A percentile compares a stretch with the other conserved stretches of the same genome.
Evolutionary conservation across 495 filamentous ascomycete species (phyloP).

Genomic region (Penicillium turbatum): DNA sequence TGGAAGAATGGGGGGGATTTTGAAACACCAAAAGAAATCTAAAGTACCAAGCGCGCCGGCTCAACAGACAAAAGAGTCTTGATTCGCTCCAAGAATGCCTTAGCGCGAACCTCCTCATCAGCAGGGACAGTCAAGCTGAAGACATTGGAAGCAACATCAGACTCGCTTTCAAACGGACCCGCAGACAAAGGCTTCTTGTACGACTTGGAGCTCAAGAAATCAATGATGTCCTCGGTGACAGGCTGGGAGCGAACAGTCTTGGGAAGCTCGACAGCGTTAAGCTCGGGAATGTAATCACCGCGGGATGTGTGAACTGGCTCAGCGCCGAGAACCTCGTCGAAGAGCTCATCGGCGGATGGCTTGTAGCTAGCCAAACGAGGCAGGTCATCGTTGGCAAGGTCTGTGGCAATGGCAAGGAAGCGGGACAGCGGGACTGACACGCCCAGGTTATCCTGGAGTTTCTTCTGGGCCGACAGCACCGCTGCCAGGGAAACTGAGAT

Average conservation of each 20-base stretch:
- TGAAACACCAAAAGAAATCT: conserved; percentile 20
- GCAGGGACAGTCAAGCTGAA: conserved; percentile 74
- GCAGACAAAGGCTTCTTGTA: conserved; percentile 26
- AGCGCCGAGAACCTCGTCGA: conserved; percentile 80
- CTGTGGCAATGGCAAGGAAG: conserved; percentile 77
- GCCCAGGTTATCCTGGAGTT: conserved; percentile 68
- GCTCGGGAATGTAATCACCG: conserved; percentile 67
- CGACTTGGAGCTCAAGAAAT: conserved; percentile 59
- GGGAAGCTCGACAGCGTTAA: conserved; percentile 53
- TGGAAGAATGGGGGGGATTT: conserved; percentile 8
- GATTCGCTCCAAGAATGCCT: conserved; percentile 74
- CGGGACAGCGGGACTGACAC: conserved; percentile 78
- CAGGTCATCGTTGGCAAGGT: conserved; percentile 80
- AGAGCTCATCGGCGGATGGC: conserved; percentile 75
- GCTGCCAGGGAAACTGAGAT: conserved; percentile 72
- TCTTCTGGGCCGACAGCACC: conserved; percentile 74
- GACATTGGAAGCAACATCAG: conserved; percentile 58
- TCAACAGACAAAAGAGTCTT: conserved; percentile 78
- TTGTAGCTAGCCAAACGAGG: conserved; percentile 58
- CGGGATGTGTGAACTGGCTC: conserved; percentile 50
- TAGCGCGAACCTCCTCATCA: conserved; percentile 74
- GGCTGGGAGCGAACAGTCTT: conserved; percentile 24
- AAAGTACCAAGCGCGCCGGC: conserved; percentile 70
- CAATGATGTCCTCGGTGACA: conserved; percentile 61
- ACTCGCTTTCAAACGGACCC: conserved; percentile 19